Evolutionary conservation across 768 basidiomycete species (phyloP).

Genomic region (Termitomyces sp.): DNA sequence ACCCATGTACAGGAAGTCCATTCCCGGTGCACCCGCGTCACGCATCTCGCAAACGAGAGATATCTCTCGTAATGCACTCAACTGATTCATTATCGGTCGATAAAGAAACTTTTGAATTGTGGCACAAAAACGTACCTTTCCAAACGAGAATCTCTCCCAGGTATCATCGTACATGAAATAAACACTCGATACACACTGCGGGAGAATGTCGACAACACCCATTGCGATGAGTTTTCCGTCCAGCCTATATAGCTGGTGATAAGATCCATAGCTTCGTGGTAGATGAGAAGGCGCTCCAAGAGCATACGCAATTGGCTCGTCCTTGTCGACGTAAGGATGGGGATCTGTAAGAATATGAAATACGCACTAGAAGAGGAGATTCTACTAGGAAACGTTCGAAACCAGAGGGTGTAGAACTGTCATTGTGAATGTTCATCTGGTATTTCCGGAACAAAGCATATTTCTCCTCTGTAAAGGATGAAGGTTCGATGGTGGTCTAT

Average conservation of each 20-base stretch:
- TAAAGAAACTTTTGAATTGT: neutral
- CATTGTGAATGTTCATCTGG: slow-evolving; percentile 76
- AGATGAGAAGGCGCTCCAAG: slow-evolving; percentile 51
- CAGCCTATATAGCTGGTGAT: slow-evolving; percentile 85
- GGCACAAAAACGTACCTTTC: slow-evolving; percentile 53
- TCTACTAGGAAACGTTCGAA: slow-evolving; percentile 81
- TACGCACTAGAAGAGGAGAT: slow-evolving; percentile 67
- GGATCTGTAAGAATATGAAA: neutral
- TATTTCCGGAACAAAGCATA: slow-evolving; percentile 76
- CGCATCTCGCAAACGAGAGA: slow-evolving; percentile 75
- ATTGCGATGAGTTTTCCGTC: slow-evolving; percentile 83
- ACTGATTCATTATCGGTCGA: slow-evolving; percentile 36
- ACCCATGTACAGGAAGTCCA: slow-evolving; percentile 90
- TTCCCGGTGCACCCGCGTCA: slow-evolving; percentile 58
- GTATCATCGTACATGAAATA: slow-evolving; percentile 88
- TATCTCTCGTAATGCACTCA: slow-evolving; percentile 83
- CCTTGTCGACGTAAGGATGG: slow-evolving; percentile 32
- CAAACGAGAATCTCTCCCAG: slow-evolving; percentile 70
- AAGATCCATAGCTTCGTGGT: slow-evolving; percentile 83
- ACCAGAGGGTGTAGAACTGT: slow-evolving; percentile 47
- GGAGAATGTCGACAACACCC: slow-evolving; percentile 88
- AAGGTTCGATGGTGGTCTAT: slow-evolving; percentile 74
- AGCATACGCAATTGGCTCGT: slow-evolving; percentile 59
- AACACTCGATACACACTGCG: slow-evolving; percentile 73
- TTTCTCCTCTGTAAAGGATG: slow-evolving; percentile 79